Base-by-base conservation (phyloP, 129 eudicot species). In the Flaveria robusta region DNA sequence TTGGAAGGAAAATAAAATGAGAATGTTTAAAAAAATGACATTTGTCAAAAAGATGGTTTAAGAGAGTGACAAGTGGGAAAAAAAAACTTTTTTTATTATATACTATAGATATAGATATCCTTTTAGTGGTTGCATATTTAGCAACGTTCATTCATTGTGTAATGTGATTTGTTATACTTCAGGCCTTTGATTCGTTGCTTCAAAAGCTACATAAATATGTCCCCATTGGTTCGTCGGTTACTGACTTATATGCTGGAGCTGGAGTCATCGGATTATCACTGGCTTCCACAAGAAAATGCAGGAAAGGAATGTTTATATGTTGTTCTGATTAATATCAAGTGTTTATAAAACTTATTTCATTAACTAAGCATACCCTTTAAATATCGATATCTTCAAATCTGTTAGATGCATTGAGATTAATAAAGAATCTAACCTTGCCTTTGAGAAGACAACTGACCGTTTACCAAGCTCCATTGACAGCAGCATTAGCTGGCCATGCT, bases 231-330 rank as follows among this genome's bases (percentile, higher is more conserved):
- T 68, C 98, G 70, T 94, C 98, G 26, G 98, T 91, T 56, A 90
- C 88, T 83, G 98, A 94, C 83, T 82, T 94, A 15, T 94, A 94
- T 81, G 98, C 97, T 66, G 98, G 98, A 80, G 96, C 97, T 84
- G 98, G 98, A 75, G 97, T 91, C 29, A 91, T 91, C 72, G 98
- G 98, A 74, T 81, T 94, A 52, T 94, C 98, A 66, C 85, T 94
- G 71, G 96, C 96, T 66, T 87, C 87, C 74, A n/a, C 90, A 31
- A 89, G 93, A 85, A 89, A 91, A 83, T 88, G 98, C 96, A 87
- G 96, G 98, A 76, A 80, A 71, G 78, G 69, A 54, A 20, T 16
- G 66, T 71, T 79, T 15, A 50, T 51, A 64, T 55, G 47, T 31
- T 72, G 66, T 54, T 73, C 45, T 72, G 34, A 18, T 27, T 80